Conservation (phyloP, 1,284 basidiomycete genomes). For the Malassezia slooffiae region DNA sequence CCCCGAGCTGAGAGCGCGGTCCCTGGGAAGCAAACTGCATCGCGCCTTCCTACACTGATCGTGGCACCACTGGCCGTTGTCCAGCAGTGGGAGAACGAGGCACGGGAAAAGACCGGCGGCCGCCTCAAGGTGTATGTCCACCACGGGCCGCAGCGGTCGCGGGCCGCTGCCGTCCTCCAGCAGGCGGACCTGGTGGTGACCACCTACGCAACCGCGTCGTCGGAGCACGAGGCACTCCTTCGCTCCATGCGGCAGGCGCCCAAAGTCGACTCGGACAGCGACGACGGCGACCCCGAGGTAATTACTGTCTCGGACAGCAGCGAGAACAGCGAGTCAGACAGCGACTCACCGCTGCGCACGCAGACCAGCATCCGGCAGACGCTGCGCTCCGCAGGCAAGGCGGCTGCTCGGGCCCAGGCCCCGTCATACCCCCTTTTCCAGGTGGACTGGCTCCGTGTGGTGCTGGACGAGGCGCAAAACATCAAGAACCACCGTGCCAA, state of each 20-base stretch:
- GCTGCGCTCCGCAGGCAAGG: too few species aligned
- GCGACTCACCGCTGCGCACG: too few species aligned
- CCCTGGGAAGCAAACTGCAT: too few species aligned
- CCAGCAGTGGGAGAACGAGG: conserved; percentile 80
- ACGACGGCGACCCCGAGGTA: too few species aligned
- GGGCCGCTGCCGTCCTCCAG: conserved; percentile 5
- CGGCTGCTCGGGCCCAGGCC: too few species aligned
- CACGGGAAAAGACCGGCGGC: conserved; percentile 59
- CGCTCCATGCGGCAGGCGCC: conserved; percentile 13
- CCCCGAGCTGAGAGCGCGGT: too few species aligned
- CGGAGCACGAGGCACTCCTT: conserved; percentile 25
- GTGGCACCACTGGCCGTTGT: conserved; percentile 58
- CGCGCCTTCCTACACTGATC: conserved; percentile 23
- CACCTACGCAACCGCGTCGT: conserved; percentile 34
- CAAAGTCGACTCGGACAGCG: background rate
- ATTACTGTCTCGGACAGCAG: too few species aligned
- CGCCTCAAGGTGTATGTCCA: conserved; percentile 35
- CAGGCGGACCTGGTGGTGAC: conserved; percentile 37
- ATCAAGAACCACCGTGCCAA: conserved; percentile 88
- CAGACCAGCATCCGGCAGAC: too few species aligned
- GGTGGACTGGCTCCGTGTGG: conserved; percentile 71
- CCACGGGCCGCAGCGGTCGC: conserved; percentile 32
- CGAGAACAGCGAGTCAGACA: conserved; percentile 48
- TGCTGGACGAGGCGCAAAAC: conserved; percentile 87
- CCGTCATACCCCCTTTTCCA: conserved; percentile 59